A percentile compares a stretch with the other conserved stretches of the same genome.
phyloP scores from a whole-genome alignment of 1,284 basidiomycete species.

The Microbotryum scabiosae region DNA sequence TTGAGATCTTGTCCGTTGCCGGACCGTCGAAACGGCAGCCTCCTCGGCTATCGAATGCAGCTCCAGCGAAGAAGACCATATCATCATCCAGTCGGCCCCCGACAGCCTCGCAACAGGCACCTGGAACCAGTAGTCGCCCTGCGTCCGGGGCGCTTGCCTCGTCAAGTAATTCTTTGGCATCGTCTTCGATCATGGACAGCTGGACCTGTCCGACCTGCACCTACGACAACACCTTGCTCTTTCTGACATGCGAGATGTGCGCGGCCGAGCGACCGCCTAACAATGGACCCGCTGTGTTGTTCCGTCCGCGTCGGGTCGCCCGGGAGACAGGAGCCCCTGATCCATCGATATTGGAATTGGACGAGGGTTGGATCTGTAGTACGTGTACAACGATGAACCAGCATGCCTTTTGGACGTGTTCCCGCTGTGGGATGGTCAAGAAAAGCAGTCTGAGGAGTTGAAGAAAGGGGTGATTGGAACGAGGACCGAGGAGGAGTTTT shows the following conservation, averaged over 20 bases:
- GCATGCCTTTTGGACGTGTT: slow-evolving; percentile 17
- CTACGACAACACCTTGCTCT: slow-evolving; percentile 50
- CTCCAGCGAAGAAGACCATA: slow-evolving; percentile 3
- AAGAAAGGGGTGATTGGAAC: background rate
- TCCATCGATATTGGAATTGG: background rate
- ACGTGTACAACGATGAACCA: slow-evolving; percentile 14
- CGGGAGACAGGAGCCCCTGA: background rate
- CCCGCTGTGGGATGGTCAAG: slow-evolving; percentile 16
- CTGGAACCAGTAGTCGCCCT: too few species aligned
- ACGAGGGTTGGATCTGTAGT: slow-evolving; percentile 17
- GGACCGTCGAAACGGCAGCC: slow-evolving; percentile 11
- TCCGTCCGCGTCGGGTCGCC: background rate
- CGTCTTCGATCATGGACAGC: slow-evolving; percentile 21
- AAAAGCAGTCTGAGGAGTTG: slow-evolving; percentile 10
- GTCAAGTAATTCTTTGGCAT: too few species aligned
- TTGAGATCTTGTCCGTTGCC: slow-evolving; percentile 10
- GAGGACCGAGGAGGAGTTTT: too few species aligned
- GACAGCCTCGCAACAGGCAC: too few species aligned
- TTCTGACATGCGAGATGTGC: slow-evolving; percentile 58
- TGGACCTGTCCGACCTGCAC: slow-evolving; percentile 70
- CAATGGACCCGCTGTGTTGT: background rate
- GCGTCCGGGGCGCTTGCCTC: too few species aligned
- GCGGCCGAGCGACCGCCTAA: slow-evolving; percentile 45
- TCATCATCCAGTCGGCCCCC: too few species aligned
- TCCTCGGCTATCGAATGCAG: slow-evolving; percentile 16